These are phyloP conservation scores for Vaccinium vitisidaea DNA, from an alignment of 148 eudicot species.

Conservation along the genomic window DNA sequence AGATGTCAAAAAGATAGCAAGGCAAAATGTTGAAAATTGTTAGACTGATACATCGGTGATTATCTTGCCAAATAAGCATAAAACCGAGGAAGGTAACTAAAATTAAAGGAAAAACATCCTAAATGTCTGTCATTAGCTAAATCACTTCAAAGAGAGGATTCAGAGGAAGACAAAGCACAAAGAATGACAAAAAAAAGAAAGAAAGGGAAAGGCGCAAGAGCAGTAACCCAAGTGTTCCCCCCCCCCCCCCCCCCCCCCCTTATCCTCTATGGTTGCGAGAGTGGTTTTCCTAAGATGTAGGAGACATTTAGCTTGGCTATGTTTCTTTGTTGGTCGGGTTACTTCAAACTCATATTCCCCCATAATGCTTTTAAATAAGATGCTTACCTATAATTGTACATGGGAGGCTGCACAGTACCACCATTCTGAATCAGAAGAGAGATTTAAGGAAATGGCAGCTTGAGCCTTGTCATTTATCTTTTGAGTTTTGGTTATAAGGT, in stretches of 20 bases:
- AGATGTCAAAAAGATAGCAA: not conserved
- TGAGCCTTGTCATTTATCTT: not conserved
- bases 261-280: not conserved
- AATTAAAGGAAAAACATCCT: not conserved
- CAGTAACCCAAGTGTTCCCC: not conserved
- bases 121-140: slow-evolving; percentile 3
- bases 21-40: not conserved
- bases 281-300: not conserved
- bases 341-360: not conserved
- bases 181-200: not conserved
- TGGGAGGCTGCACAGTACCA: not conserved
- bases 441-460: not conserved
- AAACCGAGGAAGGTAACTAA: not conserved
- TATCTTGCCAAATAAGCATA: slow-evolving; percentile 1
- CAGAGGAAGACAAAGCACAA: not conserved
- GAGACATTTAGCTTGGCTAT: not conserved
- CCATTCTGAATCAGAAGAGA: not conserved
- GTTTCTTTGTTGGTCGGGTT: not conserved
- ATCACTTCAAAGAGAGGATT: not conserved
- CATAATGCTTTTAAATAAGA: not conserved
- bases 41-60: not conserved
- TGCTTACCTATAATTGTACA: not conserved
- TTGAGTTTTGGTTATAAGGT: not conserved
- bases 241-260: not conserved
- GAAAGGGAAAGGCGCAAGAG: not conserved